A percentile compares a stretch with the other conserved stretches of the same genome.
Conservation (phyloP, 2,329 filamentous ascomycete genomes). For the Gliomastix tumulicola region DNA sequence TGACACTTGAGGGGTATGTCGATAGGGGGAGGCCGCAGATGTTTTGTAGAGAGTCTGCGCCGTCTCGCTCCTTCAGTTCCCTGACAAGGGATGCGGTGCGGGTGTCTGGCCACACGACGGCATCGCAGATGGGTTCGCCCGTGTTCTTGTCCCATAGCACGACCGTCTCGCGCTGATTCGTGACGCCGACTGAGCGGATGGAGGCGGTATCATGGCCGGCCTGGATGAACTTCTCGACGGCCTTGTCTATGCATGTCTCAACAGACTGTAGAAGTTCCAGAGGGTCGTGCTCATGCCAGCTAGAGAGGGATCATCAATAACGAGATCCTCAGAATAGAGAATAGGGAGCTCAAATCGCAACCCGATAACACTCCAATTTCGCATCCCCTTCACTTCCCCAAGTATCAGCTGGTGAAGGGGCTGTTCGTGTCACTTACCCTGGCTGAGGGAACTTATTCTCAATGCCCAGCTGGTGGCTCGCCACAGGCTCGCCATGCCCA, state of each 20-base stretch:
- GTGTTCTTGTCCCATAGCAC: slow-evolving; percentile 74
- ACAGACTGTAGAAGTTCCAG: slow-evolving; percentile 67
- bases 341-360: too few species aligned
- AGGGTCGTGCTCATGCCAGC: slow-evolving; percentile 83
- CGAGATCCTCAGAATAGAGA: too few species aligned
- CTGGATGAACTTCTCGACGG: slow-evolving; percentile 60
- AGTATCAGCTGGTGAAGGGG: not conserved
- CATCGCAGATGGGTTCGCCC: slow-evolving; percentile 71
- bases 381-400: not conserved
- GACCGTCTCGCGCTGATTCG: slow-evolving; percentile 78
- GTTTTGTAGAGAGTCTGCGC: slow-evolving; percentile 58
- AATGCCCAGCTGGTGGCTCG: slow-evolving; percentile 70
- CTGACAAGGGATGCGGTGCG: slow-evolving; percentile 65
- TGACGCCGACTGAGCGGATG: slow-evolving; percentile 72
- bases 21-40: slow-evolving; percentile 73
- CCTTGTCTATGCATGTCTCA: slow-evolving; percentile 68
- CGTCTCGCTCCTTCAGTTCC: slow-evolving; percentile 60
- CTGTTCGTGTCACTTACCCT: slow-evolving; percentile 53
- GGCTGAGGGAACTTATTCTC: slow-evolving; percentile 67
- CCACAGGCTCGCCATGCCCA: slow-evolving; percentile 64
- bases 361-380: too few species aligned
- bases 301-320: too few species aligned
- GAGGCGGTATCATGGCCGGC: slow-evolving; percentile 60
- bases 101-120: slow-evolving; percentile 84
- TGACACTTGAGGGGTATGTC: slow-evolving; percentile 74